phyloP scores from a whole-genome alignment of 495 filamentous ascomycete species.

The Oidiodendron maius region DNA sequence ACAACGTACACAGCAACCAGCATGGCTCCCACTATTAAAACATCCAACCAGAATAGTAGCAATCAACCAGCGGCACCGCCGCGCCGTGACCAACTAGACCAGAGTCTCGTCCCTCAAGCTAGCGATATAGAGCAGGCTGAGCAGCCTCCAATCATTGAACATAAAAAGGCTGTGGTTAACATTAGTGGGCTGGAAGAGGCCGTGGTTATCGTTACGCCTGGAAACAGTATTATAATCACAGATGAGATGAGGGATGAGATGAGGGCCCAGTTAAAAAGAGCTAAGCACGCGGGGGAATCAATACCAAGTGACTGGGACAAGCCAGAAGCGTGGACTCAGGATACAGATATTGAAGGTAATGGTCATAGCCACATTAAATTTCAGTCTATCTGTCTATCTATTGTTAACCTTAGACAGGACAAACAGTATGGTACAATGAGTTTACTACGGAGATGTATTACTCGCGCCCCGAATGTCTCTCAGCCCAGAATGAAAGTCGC shows the following conservation, averaged over 20 bases:
- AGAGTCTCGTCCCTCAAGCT: not conserved
- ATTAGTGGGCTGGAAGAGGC: too few relatives aligned
- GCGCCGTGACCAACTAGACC: conserved; percentile 4
- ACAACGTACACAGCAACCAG: not conserved
- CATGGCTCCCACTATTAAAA: conserved; percentile 4
- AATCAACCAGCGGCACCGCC: not conserved
- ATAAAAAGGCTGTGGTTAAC: too few relatives aligned
- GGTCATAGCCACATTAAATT: not conserved
- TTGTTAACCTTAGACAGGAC: conserved; percentile 7
- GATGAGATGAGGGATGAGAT: too few relatives aligned
- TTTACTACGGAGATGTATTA: not conserved
- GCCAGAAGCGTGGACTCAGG: conserved; percentile 8
- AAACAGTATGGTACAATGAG: conserved; percentile 4
- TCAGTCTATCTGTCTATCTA: too few relatives aligned
- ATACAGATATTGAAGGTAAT: conserved; percentile 9
- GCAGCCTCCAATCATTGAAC: too few relatives aligned
- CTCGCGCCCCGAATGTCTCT: not conserved
- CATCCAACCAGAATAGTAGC: not conserved
- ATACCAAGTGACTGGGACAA: too few relatives aligned
- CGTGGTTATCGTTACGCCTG: too few relatives aligned
- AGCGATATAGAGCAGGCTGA: conserved; percentile 1
- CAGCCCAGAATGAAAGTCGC: too few relatives aligned
- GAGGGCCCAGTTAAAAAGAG: too few relatives aligned
- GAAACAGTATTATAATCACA: too few relatives aligned
- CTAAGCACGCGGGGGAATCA: too few relatives aligned